Conservation (phyloP, 257 asterid genomes). For the Fraxinus cuspidata region DNA sequence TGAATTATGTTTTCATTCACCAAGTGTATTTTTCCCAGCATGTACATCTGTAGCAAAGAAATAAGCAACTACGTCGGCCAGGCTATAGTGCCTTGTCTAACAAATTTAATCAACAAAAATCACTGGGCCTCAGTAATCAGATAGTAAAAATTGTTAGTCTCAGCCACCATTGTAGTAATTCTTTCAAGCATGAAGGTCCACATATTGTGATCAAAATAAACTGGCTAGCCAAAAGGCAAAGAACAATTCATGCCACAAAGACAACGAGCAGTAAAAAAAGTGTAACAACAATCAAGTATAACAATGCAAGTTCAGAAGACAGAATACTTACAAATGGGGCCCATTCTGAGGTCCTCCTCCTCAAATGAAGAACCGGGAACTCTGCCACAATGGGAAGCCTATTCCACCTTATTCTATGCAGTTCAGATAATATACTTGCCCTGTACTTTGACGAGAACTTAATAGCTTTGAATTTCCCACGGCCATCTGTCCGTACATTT, state of each 20-base stretch:
- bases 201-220: slow-evolving; percentile 15
- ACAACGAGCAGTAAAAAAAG: slow-evolving; percentile 11
- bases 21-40: slow-evolving; percentile 7
- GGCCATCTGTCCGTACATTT: slow-evolving; percentile 90
- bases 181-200: slow-evolving; percentile 13
- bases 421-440: slow-evolving; percentile 84
- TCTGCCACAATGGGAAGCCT: slow-evolving; percentile 65
- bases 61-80: neutral
- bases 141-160: slow-evolving; percentile 11
- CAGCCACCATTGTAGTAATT: slow-evolving; percentile 17
- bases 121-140: neutral
- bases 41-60: slow-evolving; percentile 14
- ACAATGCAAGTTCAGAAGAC: slow-evolving; percentile 17
- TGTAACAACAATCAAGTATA: neutral
- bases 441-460: slow-evolving; percentile 82
- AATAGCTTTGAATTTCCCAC: slow-evolving; percentile 79
- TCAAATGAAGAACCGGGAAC: slow-evolving; percentile 80
- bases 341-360: slow-evolving; percentile 86
- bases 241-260: neutral
- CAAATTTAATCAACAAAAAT: neutral
- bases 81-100: slow-evolving; percentile 5
- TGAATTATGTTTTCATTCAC: neutral
- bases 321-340: slow-evolving; percentile 68
- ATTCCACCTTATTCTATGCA: slow-evolving; percentile 85
- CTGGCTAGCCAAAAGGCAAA: slow-evolving; percentile 13